Evolutionary conservation across 1,284 basidiomycete genomes (phyloP), one percentile per base, ranked within the genome.

Genomic region (Moesziomyces sp.): DNA sequence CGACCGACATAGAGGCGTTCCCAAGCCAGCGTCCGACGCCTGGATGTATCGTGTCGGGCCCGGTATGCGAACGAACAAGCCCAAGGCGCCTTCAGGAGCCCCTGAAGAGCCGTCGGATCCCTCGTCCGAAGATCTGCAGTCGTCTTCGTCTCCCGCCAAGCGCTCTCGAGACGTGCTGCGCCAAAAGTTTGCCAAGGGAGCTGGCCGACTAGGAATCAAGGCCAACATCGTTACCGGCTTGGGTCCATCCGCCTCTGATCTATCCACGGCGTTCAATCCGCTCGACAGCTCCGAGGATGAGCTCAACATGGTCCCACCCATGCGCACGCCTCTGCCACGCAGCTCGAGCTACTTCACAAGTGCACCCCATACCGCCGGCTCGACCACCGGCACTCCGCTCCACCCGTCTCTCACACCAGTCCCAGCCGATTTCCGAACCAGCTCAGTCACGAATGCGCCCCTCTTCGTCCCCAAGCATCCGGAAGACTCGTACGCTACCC

Each of bases 31-130:
- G 0, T 66, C 69, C 23, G 77, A 81, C 45, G 65, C 60, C 11
- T 81, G 79, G 81, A 76, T 76, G 57, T 83, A 72, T 52, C 78
- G 81, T 30, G 80, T 80, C n/a, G 81, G 76, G 18, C 79, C 79
- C 4, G 78, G 79, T 0, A 67, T 80, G 57, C 67, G 71, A 19
- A 67, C 60, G 23, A 60, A 53, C 45, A 64, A 58, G 50, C 44
- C 68, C 16, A 61, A 61, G 13, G 42, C 26, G 13, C 24, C 62
- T 19, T 54, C 67, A n/a, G 23, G 40, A 3, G 40, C 50, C 3
- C 16, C 52, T 3, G 24, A 53, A 33, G 62, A 59, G 11, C n/a
- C 51, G 23, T 26, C 24, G 18, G 66, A 68, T 44, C 46, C 30
- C 14, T 44, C 58, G 5, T 40, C 54, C 28, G 63, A 60, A 13